These are phyloP conservation scores for Candida glaebosa DNA, from an alignment of 805 yeast genomes.

Conservation along the genomic window DNA sequence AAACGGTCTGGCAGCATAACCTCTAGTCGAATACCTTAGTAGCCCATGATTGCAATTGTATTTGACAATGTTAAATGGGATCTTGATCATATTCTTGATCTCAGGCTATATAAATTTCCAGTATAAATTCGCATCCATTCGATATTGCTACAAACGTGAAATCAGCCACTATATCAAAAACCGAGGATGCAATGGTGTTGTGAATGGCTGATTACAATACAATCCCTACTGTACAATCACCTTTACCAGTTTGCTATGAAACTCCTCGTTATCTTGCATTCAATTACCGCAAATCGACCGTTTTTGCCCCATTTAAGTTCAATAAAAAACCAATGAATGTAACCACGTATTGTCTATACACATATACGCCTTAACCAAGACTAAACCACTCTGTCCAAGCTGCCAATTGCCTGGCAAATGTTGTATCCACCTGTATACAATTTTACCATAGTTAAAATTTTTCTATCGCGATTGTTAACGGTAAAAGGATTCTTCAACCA, in stretches of 20 bases:
- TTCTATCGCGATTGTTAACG: slow-evolving; percentile 3
- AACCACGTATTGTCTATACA: no score
- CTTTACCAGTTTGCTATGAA: neutral
- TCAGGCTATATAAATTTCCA: neutral
- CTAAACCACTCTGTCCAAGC: no score
- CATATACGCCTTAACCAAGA: no score
- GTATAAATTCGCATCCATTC: neutral
- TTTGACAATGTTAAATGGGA: neutral
- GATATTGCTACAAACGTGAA: neutral
- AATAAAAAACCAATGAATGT: no score
- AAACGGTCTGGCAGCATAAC: neutral
- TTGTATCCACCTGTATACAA: slow-evolving; percentile 4
- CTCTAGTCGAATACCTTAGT: neutral
- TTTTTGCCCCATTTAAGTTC: no score
- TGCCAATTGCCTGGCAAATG: no score
- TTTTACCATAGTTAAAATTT: slow-evolving; percentile 1
- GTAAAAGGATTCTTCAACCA: neutral
- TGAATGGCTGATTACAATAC: neutral
- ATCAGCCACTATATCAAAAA: neutral
- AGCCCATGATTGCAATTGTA: neutral
- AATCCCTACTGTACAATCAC: neutral
- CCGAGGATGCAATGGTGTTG: neutral
- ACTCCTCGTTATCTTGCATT: no score
- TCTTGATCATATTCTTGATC: neutral
- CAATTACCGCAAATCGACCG: no score